Conservation (phyloP, 208 protist genomes). For the Naegleria lovaniensis region DNA sequence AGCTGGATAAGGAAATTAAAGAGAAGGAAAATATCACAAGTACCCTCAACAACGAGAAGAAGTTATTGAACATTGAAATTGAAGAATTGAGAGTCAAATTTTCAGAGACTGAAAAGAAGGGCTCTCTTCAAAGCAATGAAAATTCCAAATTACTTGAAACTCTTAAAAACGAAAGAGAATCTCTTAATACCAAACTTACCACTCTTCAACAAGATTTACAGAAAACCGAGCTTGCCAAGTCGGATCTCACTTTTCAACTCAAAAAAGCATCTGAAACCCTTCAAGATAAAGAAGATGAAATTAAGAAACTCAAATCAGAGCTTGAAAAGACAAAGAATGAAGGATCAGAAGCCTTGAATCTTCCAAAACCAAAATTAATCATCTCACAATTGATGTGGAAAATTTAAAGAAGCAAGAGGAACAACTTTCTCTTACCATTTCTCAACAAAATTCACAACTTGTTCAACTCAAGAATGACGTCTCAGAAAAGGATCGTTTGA, state of each 20-base stretch:
- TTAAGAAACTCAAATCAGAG: neutral
- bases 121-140: neutral
- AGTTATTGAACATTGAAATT: neutral
- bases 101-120: neutral
- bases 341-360: neutral
- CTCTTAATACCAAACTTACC: neutral
- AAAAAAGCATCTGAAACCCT: neutral
- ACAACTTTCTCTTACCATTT: neutral
- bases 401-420: neutral
- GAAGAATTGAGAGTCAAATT: neutral
- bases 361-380: neutral
- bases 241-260: neutral
- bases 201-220: neutral
- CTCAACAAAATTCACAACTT: neutral
- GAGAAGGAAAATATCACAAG: neutral
- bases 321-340: neutral
- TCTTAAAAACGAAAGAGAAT: neutral
- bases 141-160: neutral
- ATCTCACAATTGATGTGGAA: neutral
- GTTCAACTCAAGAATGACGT: neutral
- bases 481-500: neutral
- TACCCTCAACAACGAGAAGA: neutral
- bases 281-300: neutral
- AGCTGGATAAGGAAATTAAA: neutral
- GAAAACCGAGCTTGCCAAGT: neutral